Conservation (phyloP, 2,329 filamentous ascomycete species). For the Capronia americana region DNA sequence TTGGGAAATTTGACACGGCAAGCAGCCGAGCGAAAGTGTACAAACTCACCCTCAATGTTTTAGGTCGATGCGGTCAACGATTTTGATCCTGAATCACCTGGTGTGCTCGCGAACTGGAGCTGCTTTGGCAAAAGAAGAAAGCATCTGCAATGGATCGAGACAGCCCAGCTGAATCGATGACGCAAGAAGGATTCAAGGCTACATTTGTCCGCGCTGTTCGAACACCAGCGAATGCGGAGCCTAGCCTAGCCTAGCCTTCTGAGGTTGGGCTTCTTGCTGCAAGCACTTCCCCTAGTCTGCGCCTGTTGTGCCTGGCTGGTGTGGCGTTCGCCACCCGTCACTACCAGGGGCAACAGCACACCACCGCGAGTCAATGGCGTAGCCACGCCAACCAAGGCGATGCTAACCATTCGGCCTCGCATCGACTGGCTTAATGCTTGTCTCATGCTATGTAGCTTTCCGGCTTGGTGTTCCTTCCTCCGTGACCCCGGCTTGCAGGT, state of each 20-base stretch:
- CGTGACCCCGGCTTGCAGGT: neutral
- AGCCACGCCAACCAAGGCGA: neutral
- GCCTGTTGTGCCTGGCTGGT: neutral
- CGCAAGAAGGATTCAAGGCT: neutral
- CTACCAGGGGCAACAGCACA: neutral
- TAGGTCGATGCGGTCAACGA: neutral
- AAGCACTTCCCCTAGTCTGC: neutral
- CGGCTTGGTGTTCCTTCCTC: conserved; percentile 7
- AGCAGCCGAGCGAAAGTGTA: neutral
- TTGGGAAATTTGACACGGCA: conserved; percentile 8
- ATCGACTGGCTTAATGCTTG: conserved; percentile 1
- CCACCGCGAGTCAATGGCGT: neutral
- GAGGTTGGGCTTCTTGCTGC: neutral
- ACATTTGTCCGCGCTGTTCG: neutral
- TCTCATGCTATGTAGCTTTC: conserved; percentile 7
- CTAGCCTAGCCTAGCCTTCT: neutral
- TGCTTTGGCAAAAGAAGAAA: neutral
- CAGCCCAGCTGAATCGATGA: neutral
- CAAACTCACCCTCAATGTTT: neutral
- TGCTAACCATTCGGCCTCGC: neutral
- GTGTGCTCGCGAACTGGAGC: neutral
- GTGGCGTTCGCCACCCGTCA: neutral
- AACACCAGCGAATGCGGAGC: neutral
- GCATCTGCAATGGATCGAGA: neutral
- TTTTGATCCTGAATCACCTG: neutral